A percentile compares a stretch with the other conserved stretches of the same genome.
Evolutionary conservation across 2,329 filamentous ascomycete genomes (phyloP).

Genomic region (Juglanconis sp.): DNA sequence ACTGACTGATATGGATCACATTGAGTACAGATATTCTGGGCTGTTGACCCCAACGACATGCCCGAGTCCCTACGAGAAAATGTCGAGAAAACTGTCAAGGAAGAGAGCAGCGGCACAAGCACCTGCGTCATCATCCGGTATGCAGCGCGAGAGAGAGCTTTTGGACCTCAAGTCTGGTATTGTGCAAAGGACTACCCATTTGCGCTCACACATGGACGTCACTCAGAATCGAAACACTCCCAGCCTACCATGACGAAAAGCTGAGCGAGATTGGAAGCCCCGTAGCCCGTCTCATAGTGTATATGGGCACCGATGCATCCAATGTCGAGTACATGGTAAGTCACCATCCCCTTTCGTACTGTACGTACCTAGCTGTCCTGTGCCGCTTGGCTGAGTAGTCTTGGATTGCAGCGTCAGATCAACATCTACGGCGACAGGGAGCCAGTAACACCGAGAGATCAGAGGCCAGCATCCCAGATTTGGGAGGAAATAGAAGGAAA

Average conservation of each 20-base stretch:
- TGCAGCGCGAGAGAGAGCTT: not conserved
- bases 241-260: not conserved
- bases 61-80: not conserved
- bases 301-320: not conserved
- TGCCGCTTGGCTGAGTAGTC: not conserved
- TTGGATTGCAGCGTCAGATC: not conserved
- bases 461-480: not conserved
- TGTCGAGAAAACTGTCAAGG: not conserved
- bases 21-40: slow-evolving; percentile 6
- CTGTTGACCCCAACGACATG: not conserved
- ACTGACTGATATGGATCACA: no score
- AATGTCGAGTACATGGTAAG: not conserved
- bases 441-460: not conserved
- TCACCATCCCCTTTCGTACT: no score
- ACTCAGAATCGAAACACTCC: not conserved
- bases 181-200: not conserved
- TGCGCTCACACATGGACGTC: no score
- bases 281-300: not conserved
- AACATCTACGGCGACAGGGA: not conserved
- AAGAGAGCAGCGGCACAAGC: not conserved
- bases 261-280: not conserved
- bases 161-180: not conserved
- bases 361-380: not conserved
- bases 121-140: slow-evolving; percentile 7
- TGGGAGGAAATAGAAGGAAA: not conserved